Evolutionary conservation across 2,329 filamentous ascomycete genomes (phyloP), one percentile per base, ranked within the genome.

Genomic region (Sphaerulina populicola): DNA sequence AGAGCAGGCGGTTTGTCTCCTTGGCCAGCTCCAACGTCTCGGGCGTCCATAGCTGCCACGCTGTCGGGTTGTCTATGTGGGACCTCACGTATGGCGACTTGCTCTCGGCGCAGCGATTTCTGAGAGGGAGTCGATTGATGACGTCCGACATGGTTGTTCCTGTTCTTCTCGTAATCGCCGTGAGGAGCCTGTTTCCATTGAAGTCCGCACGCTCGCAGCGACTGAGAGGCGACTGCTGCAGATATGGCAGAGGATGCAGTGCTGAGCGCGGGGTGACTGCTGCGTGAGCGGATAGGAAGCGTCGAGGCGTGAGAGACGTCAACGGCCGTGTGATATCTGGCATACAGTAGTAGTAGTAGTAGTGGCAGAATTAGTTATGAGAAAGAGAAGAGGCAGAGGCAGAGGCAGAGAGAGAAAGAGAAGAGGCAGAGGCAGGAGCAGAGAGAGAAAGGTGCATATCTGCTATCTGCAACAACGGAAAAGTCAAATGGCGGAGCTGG

Each of bases 1-100:
- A 97, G 53, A 98, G 83, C 52, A 95, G 76, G 64, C 89, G 86
- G 69, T 97, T 94, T 60, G 90, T 81, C 60, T 76, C 80, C 68
- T 81, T 85, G 12, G 93, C 91, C 43, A 89, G 76, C 57, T 79
- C 78, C 48, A 96, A 75, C 12, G 88, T 81, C 63, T 89, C 83
- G 18, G 84, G 77, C 59, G 85, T 85, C 76, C 94, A 87, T 53
- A 88, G 75, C 74, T 98, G 93, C 93, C 93, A 98, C 62, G 83
- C 82, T 35, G 97, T 90, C 1, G 83, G 82, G 67, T 94, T 94
- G 60, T 85, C 75, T 67, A 82, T 80, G 66, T 94, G 88, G 44
- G 78, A 81, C 51, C 82, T 81, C 39, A 85, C 81, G 71, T 86
- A 86, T 50, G 82, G 82, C 60, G 80, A 84, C 61, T 77, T 76